Evolutionary conservation across 2,329 filamentous ascomycete species (phyloP).

Genomic region (Ophiostoma quercus): DNA sequence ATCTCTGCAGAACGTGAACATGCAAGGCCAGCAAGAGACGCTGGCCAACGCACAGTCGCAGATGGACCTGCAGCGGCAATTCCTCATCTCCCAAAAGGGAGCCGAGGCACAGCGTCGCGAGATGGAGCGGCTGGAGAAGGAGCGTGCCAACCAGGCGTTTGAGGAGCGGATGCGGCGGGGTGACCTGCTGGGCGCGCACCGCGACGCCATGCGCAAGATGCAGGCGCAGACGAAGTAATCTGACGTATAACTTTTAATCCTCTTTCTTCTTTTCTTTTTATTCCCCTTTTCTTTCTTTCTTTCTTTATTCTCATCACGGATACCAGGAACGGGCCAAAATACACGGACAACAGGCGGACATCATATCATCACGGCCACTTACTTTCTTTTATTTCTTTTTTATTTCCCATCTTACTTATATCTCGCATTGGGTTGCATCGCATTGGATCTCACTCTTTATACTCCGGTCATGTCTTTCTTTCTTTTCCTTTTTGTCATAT

Average conservation of each 20-base stretch:
- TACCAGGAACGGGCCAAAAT: slow-evolving; percentile 12
- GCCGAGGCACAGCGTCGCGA: slow-evolving; percentile 57
- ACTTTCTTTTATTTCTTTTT: not conserved
- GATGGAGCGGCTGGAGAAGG: slow-evolving; percentile 52
- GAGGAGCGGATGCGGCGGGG: slow-evolving; percentile 72
- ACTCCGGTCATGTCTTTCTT: not conserved
- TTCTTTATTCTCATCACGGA: not conserved
- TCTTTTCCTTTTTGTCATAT: not conserved
- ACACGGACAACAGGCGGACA: slow-evolving; percentile 7
- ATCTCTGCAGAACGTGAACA: slow-evolving; percentile 25
- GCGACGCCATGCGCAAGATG: slow-evolving; percentile 74
- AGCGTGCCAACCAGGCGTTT: slow-evolving; percentile 57
- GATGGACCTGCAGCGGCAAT: slow-evolving; percentile 51
- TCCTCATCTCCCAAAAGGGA: slow-evolving; percentile 57
- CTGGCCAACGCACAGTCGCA: slow-evolving; percentile 34
- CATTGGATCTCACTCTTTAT: not conserved
- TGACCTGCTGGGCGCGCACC: slow-evolving; percentile 69
- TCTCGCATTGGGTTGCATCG: slow-evolving; percentile 10
- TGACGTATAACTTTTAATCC: not conserved
- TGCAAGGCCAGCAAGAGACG: not conserved
- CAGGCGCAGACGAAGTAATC: slow-evolving; percentile 43
- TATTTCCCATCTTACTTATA: not conserved
- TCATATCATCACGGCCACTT: not conserved
- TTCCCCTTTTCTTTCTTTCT: not conserved
- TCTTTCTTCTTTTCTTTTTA: not conserved